A percentile compares a stretch with the other conserved stretches of the same genome.
Conservation (phyloP, 164 flowering plant genomes). For the Aristolochia californica region DNA sequence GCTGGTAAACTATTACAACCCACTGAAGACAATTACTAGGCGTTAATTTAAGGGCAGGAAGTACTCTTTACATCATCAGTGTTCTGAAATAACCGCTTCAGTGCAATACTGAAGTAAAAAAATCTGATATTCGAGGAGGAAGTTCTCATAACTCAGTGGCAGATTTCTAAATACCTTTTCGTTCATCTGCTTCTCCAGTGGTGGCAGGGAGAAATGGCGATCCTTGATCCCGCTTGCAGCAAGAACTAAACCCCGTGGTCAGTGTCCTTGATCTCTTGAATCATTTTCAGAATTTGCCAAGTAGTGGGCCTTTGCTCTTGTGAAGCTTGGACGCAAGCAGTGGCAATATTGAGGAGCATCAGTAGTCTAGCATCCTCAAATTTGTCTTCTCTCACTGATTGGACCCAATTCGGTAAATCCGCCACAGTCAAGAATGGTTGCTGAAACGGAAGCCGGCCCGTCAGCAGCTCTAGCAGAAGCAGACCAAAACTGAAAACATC, state of each 20-base stretch:
- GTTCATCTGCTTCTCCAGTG: too few relatives aligned
- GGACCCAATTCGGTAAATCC: conserved; percentile 60
- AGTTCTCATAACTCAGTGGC: too few relatives aligned
- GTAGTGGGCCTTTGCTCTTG: conserved; percentile 86
- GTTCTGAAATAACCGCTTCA: too few relatives aligned
- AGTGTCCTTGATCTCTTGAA: conserved; percentile 77
- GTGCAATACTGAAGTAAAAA: too few relatives aligned
- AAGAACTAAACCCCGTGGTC: conserved; percentile 12
- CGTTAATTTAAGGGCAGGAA: too few relatives aligned
- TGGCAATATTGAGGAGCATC: conserved; percentile 67
- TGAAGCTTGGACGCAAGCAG: conserved; percentile 37
- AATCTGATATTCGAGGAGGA: too few relatives aligned
- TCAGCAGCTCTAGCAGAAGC: conserved; percentile 68
- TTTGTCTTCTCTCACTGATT: conserved; percentile 41
- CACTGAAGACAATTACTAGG: too few relatives aligned
- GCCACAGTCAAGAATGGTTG: conserved; percentile 32
- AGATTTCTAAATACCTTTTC: too few relatives aligned
- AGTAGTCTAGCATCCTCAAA: conserved; percentile 44
- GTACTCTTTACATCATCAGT: too few relatives aligned
- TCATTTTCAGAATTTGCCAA: conserved; percentile 93
- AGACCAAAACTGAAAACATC: conserved; percentile 80
- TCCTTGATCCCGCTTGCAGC: too few relatives aligned
- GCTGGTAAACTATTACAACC: too few relatives aligned
- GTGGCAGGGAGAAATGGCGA: too few relatives aligned
- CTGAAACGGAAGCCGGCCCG: conserved; percentile 58